Evolutionary conservation across 2,329 filamentous ascomycete genomes (phyloP), one percentile per base, ranked within the genome.

Genomic region (Uncinocarpus reesii): DNA sequence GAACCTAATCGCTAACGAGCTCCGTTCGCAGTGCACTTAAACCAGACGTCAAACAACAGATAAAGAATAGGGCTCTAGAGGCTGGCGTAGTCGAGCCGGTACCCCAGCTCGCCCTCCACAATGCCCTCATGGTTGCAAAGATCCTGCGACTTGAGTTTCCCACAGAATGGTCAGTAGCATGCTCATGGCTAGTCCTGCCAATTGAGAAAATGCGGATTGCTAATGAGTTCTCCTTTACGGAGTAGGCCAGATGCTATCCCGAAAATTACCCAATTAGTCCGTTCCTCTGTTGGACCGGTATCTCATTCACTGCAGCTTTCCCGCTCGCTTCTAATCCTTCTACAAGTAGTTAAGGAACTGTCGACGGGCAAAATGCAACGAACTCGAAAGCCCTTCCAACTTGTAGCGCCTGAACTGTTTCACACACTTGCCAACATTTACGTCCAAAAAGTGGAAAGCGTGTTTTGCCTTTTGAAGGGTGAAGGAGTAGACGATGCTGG

Each of bases 331-430:
- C 74, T 86, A 45, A 80, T 94, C 10, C 71, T 95, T 8, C 72
- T 96, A 11, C 83, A 90, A 41, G 80, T 95, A 23, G 81, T 94
- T 60, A 98, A 96, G 68, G 92, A 96, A 63, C 72, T 96, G 4
- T 81, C 85, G 0, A 89, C 85, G 0, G 89, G 84, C 2, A 77
- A 87, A 36, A 67, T 96, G 41, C 76, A 81, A 48, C 79, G 78
- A 54, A 88, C 83, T 0, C 81, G 89, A 58, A 80, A 81, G 1
- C 83, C 80, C 31, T 71, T 98, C 13, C 84, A 93, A 56, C 79
- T 80, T 1, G 76, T 86, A 24, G 80, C 88, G 0, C 86, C 89
- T 0, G 87, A 95, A 62, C 78, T 95, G 18, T 78, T 95, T n/a
- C 81, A 83, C 57, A 71, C 92, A 2, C 71, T 96, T 18, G 81